These are phyloP conservation scores for Planoprotostelium fungivorum DNA, from an alignment of 78 protist species.

Conservation along the genomic window DNA sequence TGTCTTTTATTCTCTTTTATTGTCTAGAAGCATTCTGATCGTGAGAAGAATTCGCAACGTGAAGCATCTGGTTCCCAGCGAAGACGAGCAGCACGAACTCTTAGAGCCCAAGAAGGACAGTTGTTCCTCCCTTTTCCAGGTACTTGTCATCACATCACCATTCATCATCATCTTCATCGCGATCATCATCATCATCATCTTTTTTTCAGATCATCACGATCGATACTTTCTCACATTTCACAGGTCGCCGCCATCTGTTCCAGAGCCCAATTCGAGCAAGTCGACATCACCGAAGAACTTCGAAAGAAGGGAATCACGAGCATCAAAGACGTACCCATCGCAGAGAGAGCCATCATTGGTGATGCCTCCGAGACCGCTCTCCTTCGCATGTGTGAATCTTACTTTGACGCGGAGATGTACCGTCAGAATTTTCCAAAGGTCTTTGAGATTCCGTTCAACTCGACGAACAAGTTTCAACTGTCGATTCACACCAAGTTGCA, in stretches of 20 bases:
- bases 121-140: constrained; percentile 7
- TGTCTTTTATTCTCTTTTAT: no score
- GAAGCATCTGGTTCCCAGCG: constrained; percentile 10
- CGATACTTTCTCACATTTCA: no score
- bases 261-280: background rate
- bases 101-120: constrained; percentile 15
- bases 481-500: constrained; percentile 27
- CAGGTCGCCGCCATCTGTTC: constrained; percentile 67
- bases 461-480: constrained; percentile 80
- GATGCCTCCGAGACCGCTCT: constrained; percentile 82
- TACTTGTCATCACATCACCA: no score
- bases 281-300: no score
- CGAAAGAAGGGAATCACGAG: background rate
- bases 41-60: constrained; percentile 15
- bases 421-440: constrained; percentile 45
- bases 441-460: constrained; percentile 84
- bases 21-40: no score
- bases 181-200: no score
- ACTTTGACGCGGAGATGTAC: constrained; percentile 14
- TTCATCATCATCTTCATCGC: no score
- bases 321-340: constrained; percentile 46
- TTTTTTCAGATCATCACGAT: no score
- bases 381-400: constrained; percentile 20
- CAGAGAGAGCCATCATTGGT: constrained; percentile 56
- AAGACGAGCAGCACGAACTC: constrained; percentile 11